phyloP scores from a whole-genome alignment of 2,329 filamentous ascomycete species.

The Trichoderma citrinoviride region DNA sequence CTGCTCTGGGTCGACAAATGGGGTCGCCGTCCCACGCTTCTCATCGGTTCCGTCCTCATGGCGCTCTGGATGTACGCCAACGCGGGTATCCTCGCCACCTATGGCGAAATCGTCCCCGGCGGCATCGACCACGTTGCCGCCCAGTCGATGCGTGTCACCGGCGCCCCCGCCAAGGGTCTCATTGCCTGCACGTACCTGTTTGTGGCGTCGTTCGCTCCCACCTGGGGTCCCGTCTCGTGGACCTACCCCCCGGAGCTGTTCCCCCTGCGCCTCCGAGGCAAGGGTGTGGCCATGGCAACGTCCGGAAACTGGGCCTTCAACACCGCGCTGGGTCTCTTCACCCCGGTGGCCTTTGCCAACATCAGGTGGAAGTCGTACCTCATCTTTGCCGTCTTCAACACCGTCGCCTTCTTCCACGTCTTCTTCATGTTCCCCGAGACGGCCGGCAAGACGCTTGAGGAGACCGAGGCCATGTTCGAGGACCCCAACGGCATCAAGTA shows the following conservation, averaged over 20 bases:
- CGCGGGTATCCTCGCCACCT: slow-evolving; percentile 49
- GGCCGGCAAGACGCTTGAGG: slow-evolving; percentile 53
- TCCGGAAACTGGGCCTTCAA: slow-evolving; percentile 45
- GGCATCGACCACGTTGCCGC: slow-evolving; percentile 45
- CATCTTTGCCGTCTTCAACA: slow-evolving; percentile 52
- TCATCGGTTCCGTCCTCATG: slow-evolving; percentile 66
- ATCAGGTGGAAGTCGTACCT: slow-evolving; percentile 37
- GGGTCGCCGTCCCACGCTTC: slow-evolving; percentile 69
- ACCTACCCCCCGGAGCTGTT: slow-evolving; percentile 59
- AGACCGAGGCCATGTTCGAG: slow-evolving; percentile 50
- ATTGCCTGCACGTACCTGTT: slow-evolving; percentile 67
- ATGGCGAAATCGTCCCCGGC: slow-evolving; percentile 43
- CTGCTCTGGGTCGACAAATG: slow-evolving; percentile 72
- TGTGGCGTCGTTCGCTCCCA: slow-evolving; percentile 49
- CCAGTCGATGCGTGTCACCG: slow-evolving; percentile 47
- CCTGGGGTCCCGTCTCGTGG: slow-evolving; percentile 51
- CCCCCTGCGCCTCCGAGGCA: slow-evolving; percentile 49
- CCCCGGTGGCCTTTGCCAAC: slow-evolving; percentile 29
- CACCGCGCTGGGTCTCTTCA: slow-evolving; percentile 33
- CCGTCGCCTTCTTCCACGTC: slow-evolving; percentile 49
- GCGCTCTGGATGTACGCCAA: slow-evolving; percentile 57
- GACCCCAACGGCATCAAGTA: slow-evolving; percentile 34
- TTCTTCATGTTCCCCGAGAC: slow-evolving; percentile 59
- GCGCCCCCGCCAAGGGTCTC: slow-evolving; percentile 55
- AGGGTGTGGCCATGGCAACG: slow-evolving; percentile 53